phyloP scores from a whole-genome alignment of 805 yeast genomes.

The Saturnispora silvae region DNA sequence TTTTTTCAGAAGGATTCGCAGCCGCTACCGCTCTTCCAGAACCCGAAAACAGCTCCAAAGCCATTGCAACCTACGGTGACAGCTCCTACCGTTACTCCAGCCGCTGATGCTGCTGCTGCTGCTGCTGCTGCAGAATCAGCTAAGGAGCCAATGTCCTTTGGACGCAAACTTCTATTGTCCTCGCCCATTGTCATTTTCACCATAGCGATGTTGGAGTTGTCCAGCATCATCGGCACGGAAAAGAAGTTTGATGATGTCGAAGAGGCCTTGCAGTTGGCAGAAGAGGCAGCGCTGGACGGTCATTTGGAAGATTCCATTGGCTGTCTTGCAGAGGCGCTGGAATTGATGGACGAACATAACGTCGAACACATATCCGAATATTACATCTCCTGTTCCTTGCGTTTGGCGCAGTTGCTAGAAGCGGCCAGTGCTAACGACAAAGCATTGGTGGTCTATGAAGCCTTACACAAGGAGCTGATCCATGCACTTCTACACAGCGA shows the following conservation, averaged over 20 bases:
- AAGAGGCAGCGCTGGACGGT: conserved; percentile 26
- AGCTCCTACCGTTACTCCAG: too few relatives aligned
- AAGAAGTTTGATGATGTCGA: conserved; percentile 11
- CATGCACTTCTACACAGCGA: conserved; percentile 9
- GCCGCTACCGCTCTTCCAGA: conserved; percentile 9
- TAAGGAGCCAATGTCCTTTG: not conserved
- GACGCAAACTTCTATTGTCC: not conserved
- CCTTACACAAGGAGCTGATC: conserved; percentile 10
- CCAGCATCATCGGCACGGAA: conserved; percentile 7
- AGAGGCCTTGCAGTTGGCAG: conserved; percentile 8
- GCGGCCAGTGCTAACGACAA: conserved; percentile 17
- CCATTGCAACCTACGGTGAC: not conserved
- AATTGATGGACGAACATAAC: conserved; percentile 43
- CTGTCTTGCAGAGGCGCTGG: conserved; percentile 60
- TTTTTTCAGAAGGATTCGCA: conserved; percentile 12
- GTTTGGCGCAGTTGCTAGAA: conserved; percentile 77
- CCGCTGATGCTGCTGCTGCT: too few relatives aligned
- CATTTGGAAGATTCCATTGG: conserved; percentile 54
- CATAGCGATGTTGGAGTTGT: conserved; percentile 1
- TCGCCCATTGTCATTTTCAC: conserved; percentile 2
- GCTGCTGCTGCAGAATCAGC: too few relatives aligned
- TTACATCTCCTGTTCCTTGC: conserved; percentile 78
- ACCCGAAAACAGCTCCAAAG: conserved; percentile 1
- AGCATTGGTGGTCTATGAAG: conserved; percentile 20
- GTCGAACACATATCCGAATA: conserved; percentile 56